phyloP scores from a whole-genome alignment of 1,284 basidiomycete genomes.

The Coniophora puteana region DNA sequence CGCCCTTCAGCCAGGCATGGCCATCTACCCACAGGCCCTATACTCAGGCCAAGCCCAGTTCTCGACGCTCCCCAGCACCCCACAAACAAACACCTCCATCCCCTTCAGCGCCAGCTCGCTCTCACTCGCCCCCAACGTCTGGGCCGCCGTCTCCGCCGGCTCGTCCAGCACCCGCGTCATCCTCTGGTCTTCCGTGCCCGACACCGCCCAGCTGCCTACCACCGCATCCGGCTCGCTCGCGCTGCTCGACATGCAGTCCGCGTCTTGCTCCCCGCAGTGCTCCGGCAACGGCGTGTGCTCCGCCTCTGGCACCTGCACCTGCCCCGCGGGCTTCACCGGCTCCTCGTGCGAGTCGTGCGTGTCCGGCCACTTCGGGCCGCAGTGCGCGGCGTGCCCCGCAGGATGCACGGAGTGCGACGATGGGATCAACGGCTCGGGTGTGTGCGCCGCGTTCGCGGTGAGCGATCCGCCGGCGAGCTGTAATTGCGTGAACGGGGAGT shows the following conservation, averaged over 20 bases:
- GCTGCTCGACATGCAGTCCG: conserved; percentile 64
- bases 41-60: conserved; percentile 66
- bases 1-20: conserved; percentile 60
- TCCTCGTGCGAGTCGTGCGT: conserved; percentile 74
- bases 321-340: conserved; percentile 70
- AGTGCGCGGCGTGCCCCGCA: conserved; percentile 62
- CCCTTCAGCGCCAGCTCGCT: conserved; percentile 54
- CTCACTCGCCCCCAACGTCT: conserved; percentile 60
- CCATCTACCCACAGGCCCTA: conserved; percentile 50
- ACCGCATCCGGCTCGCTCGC: conserved; percentile 42
- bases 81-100: conserved; percentile 45
- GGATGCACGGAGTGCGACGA: conserved; percentile 71
- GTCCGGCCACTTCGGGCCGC: conserved; percentile 66
- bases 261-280: conserved; percentile 68
- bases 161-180: conserved; percentile 54
- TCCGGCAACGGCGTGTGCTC: conserved; percentile 69
- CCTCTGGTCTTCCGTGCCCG: conserved; percentile 78
- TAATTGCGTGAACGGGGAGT: conserved; percentile 76
- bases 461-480: conserved; percentile 58
- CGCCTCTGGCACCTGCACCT: conserved; percentile 63
- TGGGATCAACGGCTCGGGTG: conserved; percentile 70
- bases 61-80: conserved; percentile 47
- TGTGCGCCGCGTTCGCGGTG: conserved; percentile 52
- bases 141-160: conserved; percentile 57
- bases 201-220: conserved; percentile 60